A percentile compares a stretch with the other conserved stretches of the same genome.
Evolutionary conservation across 495 filamentous ascomycete species (phyloP).

Genomic region (Hyaloscypha variabilis): DNA sequence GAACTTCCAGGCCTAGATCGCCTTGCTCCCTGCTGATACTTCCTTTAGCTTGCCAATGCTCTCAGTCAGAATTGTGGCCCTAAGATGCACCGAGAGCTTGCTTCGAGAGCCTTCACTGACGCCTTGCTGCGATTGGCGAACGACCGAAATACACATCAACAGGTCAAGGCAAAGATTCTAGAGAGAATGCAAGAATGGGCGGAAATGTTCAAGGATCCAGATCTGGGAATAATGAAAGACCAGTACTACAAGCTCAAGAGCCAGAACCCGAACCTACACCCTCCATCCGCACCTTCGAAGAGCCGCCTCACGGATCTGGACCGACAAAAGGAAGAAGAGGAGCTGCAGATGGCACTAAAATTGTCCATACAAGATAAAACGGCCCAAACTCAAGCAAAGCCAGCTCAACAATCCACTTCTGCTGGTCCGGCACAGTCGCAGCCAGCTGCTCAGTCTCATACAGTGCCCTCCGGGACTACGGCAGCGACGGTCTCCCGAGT

Average conservation of each 20-base stretch:
- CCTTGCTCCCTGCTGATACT: neutral
- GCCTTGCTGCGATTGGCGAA: constrained; percentile 86
- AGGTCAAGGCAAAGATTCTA: constrained; percentile 95
- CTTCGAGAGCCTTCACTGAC: constrained; percentile 94
- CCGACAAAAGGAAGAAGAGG: constrained; percentile 94
- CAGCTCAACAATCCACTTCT: constrained; percentile 37
- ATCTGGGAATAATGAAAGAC: constrained; percentile 97
- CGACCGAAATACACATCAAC: constrained; percentile 93
- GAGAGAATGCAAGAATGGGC: constrained; percentile 97
- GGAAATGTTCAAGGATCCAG: constrained; percentile 91
- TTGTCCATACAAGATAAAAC: constrained; percentile 87
- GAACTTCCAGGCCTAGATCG: neutral
- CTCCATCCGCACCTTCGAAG: constrained; percentile 91
- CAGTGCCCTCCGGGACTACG: constrained; percentile 65
- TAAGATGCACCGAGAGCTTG: constrained; percentile 89
- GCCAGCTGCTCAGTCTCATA: constrained; percentile 37
- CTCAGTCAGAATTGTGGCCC: constrained; percentile 93
- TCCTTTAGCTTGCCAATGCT: constrained; percentile 80
- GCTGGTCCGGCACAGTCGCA: constrained; percentile 37
- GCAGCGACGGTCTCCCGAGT: constrained; percentile 98
- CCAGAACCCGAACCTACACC: constrained; percentile 85
- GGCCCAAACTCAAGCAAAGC: constrained; percentile 45
- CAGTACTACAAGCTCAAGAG: constrained; percentile 86
- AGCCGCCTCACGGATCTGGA: constrained; percentile 86
- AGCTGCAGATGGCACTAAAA: constrained; percentile 93